These are phyloP conservation scores for Colletotrichum sp. DNA, from an alignment of 2,329 filamentous ascomycete genomes.

Conservation along the genomic window DNA sequence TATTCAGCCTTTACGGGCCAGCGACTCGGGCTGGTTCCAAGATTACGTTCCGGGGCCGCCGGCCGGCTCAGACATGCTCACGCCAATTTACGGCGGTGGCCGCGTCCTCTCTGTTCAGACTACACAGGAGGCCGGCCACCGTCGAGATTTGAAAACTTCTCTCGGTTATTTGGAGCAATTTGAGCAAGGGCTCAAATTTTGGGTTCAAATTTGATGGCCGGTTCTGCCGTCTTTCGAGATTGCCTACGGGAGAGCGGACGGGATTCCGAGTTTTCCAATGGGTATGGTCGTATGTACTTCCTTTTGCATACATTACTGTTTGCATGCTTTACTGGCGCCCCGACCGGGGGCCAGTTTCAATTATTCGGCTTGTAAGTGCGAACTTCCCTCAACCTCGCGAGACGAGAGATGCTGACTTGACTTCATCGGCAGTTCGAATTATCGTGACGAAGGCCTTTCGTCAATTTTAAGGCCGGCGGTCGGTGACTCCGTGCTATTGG, in stretches of 20 bases:
- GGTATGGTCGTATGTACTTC: background rate
- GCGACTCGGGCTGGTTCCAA: background rate
- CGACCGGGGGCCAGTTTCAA: background rate
- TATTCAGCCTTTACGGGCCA: background rate
- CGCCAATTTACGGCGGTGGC: background rate
- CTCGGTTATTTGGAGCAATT: background rate
- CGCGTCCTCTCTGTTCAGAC: background rate
- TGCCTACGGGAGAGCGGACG: rapidly evolving
- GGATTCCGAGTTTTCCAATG: background rate
- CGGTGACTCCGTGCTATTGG: background rate
- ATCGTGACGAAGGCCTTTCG: background rate
- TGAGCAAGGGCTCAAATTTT: rapidly evolving
- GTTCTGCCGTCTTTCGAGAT: background rate
- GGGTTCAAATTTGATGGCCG: background rate
- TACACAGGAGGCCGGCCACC: background rate
- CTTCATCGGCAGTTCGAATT: background rate
- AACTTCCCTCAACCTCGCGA: background rate
- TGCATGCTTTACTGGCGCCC: background rate
- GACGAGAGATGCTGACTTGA: background rate
- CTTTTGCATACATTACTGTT: background rate
- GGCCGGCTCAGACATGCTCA: background rate
- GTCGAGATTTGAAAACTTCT: background rate
- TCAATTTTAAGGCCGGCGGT: background rate
- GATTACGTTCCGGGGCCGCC: background rate
- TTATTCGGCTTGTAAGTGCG: background rate